Base-by-base conservation (phyloP, 2,329 filamentous ascomycete species). In the Annulohypoxylon truncatum region DNA sequence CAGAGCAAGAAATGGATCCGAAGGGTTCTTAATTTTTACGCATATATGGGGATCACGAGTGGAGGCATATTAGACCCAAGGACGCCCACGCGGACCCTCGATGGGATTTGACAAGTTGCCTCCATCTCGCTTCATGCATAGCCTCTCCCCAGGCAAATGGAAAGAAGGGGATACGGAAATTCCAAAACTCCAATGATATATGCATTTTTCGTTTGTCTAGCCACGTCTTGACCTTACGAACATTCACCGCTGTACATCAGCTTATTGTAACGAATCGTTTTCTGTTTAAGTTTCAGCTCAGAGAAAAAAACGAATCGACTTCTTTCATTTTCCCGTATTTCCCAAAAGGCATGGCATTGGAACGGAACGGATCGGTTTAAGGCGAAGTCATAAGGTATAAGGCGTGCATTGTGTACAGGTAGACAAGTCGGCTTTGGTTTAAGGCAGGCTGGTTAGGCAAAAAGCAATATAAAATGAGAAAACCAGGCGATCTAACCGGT, bases 361-460 rank as follows among this genome's bases (percentile, higher is more conserved):
- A 57, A 72, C 64, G 70, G 70, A 18, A 66, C 59, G 70, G 70
- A 13, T 64, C 52, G 63, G 63, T 59, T 62, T 61, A 46, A 20
- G 64, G 64, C 59, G 64, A 60, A 66, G 61, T 59, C 47, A 66
- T 56, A 68, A 12, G 66, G 67, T 54, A 66, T 63, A 64, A 22
- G 67, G 66, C 62, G 55, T 69, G 68, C 61, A 71, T 71, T 70
- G 44, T 70, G 68, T 71, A 69, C 60, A 66, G 66, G 68, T 71
- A 72, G 68, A 72, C 62, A 67, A 54, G 64, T 60, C 54, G 53
- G 54, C 61, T 66, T 53, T 47, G 58, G 64, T 68, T 66, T 54
- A 53, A 53, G 64, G 33, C 61, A 55, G 60, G 51, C 64, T 59
- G 58, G 61, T 51, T 61, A 61, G 52, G 61, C 61, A 65, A 60